Evolutionary conservation across 169 alveolate genomes (phyloP).

Genomic region (Plasmodium vinckei): DNA sequence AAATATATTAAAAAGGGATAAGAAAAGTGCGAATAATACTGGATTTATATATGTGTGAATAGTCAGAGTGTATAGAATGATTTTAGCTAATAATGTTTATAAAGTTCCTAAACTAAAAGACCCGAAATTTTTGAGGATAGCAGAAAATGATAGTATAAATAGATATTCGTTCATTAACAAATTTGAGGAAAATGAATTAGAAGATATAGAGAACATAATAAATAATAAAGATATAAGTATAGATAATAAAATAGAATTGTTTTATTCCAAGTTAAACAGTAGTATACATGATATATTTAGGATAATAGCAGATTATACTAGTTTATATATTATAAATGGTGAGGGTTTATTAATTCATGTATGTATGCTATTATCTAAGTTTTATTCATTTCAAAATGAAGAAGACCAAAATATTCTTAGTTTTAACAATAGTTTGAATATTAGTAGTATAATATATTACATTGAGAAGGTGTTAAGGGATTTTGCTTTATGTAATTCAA

Average conservation of each 20-base stretch:
- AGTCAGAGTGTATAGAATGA: conserved; percentile 16
- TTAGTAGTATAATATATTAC: conserved; percentile 62
- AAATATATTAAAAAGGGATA: not conserved
- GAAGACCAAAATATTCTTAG: conserved; percentile 61
- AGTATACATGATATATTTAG: conserved; percentile 65
- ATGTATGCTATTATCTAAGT: conserved; percentile 66
- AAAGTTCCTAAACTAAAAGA: conserved; percentile 13
- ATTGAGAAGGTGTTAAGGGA: conserved; percentile 63
- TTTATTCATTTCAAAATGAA: conserved; percentile 59
- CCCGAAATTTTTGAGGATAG: conserved; percentile 22
- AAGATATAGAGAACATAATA: conserved; percentile 40
- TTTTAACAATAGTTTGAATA: conserved; percentile 50
- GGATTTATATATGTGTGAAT: not conserved
- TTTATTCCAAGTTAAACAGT: conserved; percentile 60
- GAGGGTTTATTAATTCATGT: conserved; percentile 65
- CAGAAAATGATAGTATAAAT: conserved; percentile 36
- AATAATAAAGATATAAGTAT: conserved; percentile 41
- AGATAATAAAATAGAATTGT: conserved; percentile 55
- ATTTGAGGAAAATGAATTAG: conserved; percentile 35
- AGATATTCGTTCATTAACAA: conserved; percentile 19
- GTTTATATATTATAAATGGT: conserved; percentile 66
- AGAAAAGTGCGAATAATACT: not conserved
- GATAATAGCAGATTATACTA: conserved; percentile 63
- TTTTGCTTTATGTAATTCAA: conserved; percentile 55
- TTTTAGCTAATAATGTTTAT: conserved; percentile 44